Base-by-base conservation (phyloP, 805 yeast genomes). In the Starmerella etchellsii region DNA sequence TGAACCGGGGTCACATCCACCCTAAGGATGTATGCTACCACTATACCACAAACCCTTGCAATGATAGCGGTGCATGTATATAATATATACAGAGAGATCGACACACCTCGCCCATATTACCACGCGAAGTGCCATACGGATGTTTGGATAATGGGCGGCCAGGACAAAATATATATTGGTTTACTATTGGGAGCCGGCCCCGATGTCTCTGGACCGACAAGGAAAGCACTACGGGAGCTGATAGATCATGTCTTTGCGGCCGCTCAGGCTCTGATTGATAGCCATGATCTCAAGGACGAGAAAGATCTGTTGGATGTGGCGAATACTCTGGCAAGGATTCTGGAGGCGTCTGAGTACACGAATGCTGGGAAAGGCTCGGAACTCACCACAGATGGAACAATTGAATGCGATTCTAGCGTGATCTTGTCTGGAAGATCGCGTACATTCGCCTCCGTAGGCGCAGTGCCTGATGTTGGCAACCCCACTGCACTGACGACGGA, bases 311-410 rank as follows among this genome's bases (percentile, higher is more conserved):
- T 39, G 2, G 33, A 31, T 1, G 13, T 44, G 14, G 44, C 42
- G 4, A 39, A 20, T 1, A 9, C n/a, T 2, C 29, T 49, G 18
- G 30, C 35, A n/a, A 24, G 48, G 8, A 10, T 53, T 15, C 52
- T 65, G 10, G 70, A 65, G 38, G 55, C 58, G 34, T 50, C 57
- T 2, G 52, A 51, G 18, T 36, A 57, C 28, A 63, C 66, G 5
- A 65, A 65, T 44, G 61, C 67, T 2, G 70, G 69, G 3, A 34
- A 38, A 6, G 67, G 67, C n/a, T 61, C 67, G 13, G 62, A 64
- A 32, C 47, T 62, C 31, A 62, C 56, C 21, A 29, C 23, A 2
- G 39, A 39, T 10, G 66, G 66, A 2, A 35, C 38, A 3, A 60
- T 64, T 8, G 67, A 64, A 36, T 61, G 67, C 39, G 70, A 65